Evolutionary conservation across 345 rosid genomes (phyloP).

Genomic region (Dimocarpus longan): DNA sequence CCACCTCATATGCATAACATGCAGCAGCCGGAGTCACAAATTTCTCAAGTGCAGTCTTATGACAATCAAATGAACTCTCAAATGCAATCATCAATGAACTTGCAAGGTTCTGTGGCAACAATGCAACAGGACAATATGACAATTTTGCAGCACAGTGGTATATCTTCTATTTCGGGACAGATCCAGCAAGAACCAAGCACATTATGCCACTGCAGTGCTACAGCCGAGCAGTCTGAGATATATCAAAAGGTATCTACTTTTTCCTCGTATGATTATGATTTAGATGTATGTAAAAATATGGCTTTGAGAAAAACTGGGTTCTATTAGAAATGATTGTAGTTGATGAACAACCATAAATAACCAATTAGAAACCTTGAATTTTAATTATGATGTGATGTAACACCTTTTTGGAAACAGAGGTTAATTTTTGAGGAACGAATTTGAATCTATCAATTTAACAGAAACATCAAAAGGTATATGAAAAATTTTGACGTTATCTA

Average conservation of each 20-base stretch:
- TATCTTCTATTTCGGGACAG: conserved; percentile 63
- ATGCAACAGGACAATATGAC: conserved; percentile 65
- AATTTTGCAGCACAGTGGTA: conserved; percentile 67
- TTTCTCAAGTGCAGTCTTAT: conserved; percentile 56
- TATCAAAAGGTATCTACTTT: conserved; percentile 65
- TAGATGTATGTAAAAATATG: neutral
- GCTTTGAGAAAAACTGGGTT: neutral
- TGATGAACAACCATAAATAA: neutral
- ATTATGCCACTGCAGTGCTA: too few relatives aligned
- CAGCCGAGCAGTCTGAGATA: conserved; percentile 36
- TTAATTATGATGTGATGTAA: neutral
- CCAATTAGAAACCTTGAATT: neutral
- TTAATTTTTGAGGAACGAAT: neutral
- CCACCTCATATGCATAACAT: conserved; percentile 62
- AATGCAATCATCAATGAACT: conserved; percentile 63
- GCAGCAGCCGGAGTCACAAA: conserved; percentile 66
- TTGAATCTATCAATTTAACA: neutral
- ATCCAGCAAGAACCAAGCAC: too few relatives aligned
- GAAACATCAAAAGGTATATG: neutral
- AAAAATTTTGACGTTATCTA: neutral
- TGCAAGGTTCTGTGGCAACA: conserved; percentile 57
- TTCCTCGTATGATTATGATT: neutral
- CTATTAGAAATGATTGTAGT: neutral
- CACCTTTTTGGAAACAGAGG: neutral
- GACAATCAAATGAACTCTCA: conserved; percentile 74